phyloP scores from a whole-genome alignment of 441 rosid genomes.

The Croton laevigatus region DNA sequence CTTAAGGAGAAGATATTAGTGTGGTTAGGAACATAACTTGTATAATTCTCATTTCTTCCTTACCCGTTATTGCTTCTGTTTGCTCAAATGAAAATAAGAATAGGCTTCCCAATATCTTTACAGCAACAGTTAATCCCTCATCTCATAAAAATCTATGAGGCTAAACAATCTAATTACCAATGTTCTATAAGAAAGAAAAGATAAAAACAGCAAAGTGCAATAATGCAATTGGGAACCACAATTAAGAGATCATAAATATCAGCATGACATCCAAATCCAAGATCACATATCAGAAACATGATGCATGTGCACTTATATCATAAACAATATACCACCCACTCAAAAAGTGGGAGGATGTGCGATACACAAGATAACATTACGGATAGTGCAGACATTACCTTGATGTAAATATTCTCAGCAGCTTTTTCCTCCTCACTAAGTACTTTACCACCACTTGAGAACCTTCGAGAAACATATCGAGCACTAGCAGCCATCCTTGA shows the following conservation, averaged over 20 bases:
- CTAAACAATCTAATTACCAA: neutral
- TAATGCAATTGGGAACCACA: neutral
- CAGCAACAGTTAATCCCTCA: neutral
- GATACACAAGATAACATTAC: neutral
- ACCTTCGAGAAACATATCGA: conserved; percentile 57
- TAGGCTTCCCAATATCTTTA: no score
- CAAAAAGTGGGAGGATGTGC: neutral
- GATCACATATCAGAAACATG: neutral
- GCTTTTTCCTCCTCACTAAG: conserved; percentile 94
- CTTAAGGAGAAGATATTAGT: no score
- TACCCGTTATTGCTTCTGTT: no score
- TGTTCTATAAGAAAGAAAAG: neutral
- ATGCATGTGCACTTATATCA: neutral
- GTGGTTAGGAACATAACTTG: no score
- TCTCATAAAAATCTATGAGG: neutral
- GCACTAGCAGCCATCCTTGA: conserved; percentile 44
- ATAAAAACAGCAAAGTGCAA: neutral
- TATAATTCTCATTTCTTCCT: no score
- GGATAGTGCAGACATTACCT: conserved; percentile 37
- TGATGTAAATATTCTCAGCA: conserved; percentile 86
- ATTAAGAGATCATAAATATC: neutral
- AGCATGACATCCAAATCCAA: neutral
- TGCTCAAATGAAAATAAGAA: no score
- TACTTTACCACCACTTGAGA: conserved; percentile 68
- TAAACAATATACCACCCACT: neutral